Conservation (phyloP, 2,329 filamentous ascomycete species). For the Tolypocladium tundrense region DNA sequence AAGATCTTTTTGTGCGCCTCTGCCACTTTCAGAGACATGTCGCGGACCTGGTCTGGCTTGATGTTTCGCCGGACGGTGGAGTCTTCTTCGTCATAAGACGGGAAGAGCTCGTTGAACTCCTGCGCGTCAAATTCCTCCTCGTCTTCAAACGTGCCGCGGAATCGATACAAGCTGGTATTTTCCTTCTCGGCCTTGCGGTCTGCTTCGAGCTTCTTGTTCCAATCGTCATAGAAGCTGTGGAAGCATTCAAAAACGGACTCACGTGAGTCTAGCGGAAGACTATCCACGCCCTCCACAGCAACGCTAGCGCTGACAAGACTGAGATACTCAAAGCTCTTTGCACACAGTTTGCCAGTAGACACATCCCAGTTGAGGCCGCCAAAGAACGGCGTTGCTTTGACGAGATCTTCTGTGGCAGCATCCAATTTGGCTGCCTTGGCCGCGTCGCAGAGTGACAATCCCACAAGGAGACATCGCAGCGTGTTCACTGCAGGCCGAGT, state of each 20-base stretch:
- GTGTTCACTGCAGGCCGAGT: slow-evolving; percentile 69
- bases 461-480: slow-evolving; percentile 67
- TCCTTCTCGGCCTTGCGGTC: slow-evolving; percentile 68
- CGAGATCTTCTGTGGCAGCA: slow-evolving; percentile 23
- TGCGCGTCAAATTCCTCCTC: slow-evolving; percentile 64
- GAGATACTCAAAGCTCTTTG: slow-evolving; percentile 32
- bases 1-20: slow-evolving; percentile 48
- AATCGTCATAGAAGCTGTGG: slow-evolving; percentile 65
- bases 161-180: slow-evolving; percentile 71
- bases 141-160: slow-evolving; percentile 66
- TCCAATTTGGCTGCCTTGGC: slow-evolving; percentile 32
- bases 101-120: slow-evolving; percentile 75
- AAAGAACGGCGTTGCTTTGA: slow-evolving; percentile 44
- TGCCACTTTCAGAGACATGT: slow-evolving; percentile 51
- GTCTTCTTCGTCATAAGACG: slow-evolving; percentile 51
- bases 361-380: slow-evolving; percentile 30
- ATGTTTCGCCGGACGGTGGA: slow-evolving; percentile 20
- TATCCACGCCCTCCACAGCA: slow-evolving; percentile 35
- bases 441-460: slow-evolving; percentile 51
- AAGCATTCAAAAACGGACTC: slow-evolving; percentile 56
- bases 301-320: slow-evolving; percentile 22
- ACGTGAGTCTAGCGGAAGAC: slow-evolving; percentile 31
- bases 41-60: slow-evolving; percentile 33
- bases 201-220: slow-evolving; percentile 64
- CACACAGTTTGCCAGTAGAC: slow-evolving; percentile 8